These are phyloP conservation scores for Gossypium gossypioides DNA, from an alignment of 441 rosid species.

Conservation along the genomic window DNA sequence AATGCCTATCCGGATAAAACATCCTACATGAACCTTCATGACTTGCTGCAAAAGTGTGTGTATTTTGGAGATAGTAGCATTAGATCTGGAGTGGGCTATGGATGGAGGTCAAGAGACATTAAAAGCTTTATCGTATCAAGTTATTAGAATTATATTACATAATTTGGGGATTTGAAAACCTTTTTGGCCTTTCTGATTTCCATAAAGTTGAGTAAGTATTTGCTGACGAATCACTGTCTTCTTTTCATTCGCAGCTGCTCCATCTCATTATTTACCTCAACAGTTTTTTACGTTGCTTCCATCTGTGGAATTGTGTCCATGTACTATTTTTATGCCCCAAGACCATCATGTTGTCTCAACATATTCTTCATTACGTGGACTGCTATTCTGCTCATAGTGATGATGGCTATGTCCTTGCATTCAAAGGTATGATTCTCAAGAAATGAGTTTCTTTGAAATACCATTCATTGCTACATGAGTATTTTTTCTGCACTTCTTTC, in stretches of 20 bases:
- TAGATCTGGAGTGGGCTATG: neutral
- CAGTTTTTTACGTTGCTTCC: constrained; percentile 44
- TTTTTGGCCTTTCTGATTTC: neutral
- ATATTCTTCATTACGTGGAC: constrained; percentile 80
- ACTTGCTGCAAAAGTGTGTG: neutral
- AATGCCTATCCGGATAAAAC: neutral
- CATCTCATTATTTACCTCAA: constrained; percentile 53
- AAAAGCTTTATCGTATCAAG: neutral
- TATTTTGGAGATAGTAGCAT: neutral
- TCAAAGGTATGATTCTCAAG: constrained; percentile 42
- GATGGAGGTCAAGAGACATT: neutral
- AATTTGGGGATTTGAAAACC: neutral
- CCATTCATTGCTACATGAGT: neutral
- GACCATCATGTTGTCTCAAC: constrained; percentile 47
- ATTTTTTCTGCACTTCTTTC: neutral
- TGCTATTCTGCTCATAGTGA: constrained; percentile 46
- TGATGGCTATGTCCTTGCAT: constrained; percentile 64
- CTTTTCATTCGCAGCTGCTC: constrained; percentile 40
- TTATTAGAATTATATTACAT: neutral
- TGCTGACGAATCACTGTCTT: neutral
- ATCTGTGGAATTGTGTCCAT: constrained; percentile 46
- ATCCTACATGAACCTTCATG: neutral
- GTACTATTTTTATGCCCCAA: constrained; percentile 47
- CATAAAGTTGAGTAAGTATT: neutral
- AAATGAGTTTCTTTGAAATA: neutral